Conservation (phyloP, 2,329 filamentous ascomycete genomes). For the Ramichloridium luteum region DNA sequence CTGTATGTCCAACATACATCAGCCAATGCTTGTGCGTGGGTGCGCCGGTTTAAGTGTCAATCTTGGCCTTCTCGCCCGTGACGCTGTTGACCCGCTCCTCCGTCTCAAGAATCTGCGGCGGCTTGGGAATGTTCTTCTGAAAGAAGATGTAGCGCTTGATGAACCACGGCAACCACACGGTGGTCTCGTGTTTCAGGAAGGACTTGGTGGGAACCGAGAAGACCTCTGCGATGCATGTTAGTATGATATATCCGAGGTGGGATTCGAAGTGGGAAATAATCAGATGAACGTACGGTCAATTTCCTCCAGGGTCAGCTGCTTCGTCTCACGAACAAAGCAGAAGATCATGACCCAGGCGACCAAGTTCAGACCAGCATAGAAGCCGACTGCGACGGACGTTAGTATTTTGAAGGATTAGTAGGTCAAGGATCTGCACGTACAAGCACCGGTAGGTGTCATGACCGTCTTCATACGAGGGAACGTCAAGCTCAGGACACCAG, state of each 20-base stretch:
- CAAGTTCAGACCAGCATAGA: constrained; percentile 46
- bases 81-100: too few species aligned
- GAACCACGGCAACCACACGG: constrained; percentile 31
- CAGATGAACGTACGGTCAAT: constrained; percentile 25
- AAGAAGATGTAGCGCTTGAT: constrained; percentile 30
- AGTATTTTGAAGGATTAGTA: neutral
- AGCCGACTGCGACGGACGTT: constrained; percentile 37
- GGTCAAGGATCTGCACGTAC: constrained; percentile 37
- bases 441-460: constrained; percentile 41
- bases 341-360: constrained; percentile 41
- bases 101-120: constrained; percentile 27
- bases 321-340: constrained; percentile 37
- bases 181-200: constrained; percentile 30
- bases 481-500: constrained; percentile 26
- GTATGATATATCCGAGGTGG: neutral
- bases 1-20: too few species aligned
- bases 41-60: too few species aligned
- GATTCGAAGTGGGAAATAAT: too few species aligned
- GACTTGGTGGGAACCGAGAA: constrained; percentile 39
- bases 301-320: constrained; percentile 37
- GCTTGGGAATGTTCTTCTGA: constrained; percentile 27
- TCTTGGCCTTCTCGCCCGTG: too few species aligned
- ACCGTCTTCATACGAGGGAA: constrained; percentile 38
- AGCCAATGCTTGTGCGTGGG: too few species aligned
- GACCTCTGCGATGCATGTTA: constrained; percentile 26